Evolutionary conservation across 1,284 basidiomycete species (phyloP), one percentile per base, ranked within the genome.

Genomic region (Naganishia cerealis): DNA sequence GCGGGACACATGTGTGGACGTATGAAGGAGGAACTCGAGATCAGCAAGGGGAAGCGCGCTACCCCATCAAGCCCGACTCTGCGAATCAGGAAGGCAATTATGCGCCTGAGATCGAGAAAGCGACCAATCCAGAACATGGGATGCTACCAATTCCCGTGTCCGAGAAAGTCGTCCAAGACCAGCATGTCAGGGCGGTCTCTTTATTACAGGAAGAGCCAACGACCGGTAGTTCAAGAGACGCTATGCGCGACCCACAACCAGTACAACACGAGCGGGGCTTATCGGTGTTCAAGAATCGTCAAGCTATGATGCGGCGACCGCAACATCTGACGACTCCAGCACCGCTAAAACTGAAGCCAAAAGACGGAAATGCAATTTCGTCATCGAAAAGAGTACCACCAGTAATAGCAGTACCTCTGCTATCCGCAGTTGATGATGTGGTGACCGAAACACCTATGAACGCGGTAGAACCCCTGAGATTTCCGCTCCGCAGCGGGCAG

Each of bases 271-370:
- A 63, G 24, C 61, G 50, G 3, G 61, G n/a, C n/a, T 5, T 53
- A 38, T 63, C 61, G 16, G 38, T 63, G 5, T 63, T 63, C 61
- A 21, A 21, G 15, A 18, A 50, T 26, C 50, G 61, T 13, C 50
- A 54, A 50, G 46, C 46, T n/a, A 50, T 50, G 24, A 40, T 54
- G 50, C 38, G 16, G 16, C 36, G 36, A 6, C 50, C 50, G 12
- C 15, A 13, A 9, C 39, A 24, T 4, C 24, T 39, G 1, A 63
- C 50, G 12, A 29, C 36, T 18, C 36, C 50, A 13, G 50, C 50
- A 26, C 43, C 46, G 21, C 43, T 59, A 13, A 33, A 26, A 15
- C 13, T 46, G 24, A 18, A 24, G 4, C 29, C 42, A 9, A n/a
- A 13, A 16, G 5, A 5, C 43, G 43, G 6, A 3, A 26, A 42